phyloP scores from a whole-genome alignment of 768 basidiomycete species.

The Antrodiella citrinella region DNA sequence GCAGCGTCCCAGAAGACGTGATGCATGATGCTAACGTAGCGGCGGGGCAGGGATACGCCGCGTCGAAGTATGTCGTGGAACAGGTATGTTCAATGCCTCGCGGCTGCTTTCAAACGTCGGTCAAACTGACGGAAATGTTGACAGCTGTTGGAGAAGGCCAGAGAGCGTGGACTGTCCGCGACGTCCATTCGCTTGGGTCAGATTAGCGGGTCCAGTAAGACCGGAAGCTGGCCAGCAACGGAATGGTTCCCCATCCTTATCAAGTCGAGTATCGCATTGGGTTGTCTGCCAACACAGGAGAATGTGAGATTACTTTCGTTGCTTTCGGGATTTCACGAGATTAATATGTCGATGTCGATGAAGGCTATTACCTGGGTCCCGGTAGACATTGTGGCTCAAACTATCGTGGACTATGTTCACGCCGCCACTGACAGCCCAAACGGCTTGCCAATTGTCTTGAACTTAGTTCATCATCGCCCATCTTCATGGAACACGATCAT shows the following conservation, averaged over 20 bases:
- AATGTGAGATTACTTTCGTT: slow-evolving; percentile 4
- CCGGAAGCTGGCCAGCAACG: slow-evolving; percentile 20
- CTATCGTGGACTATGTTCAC: slow-evolving; percentile 4
- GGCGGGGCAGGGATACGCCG: slow-evolving; percentile 27
- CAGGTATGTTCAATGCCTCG: slow-evolving; percentile 12
- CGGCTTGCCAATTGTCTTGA: slow-evolving; percentile 3
- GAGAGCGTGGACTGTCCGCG: slow-evolving; percentile 4
- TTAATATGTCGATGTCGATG: not conserved
- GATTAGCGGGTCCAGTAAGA: slow-evolving; percentile 16
- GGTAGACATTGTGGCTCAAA: slow-evolving; percentile 6
- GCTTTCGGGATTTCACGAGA: not conserved
- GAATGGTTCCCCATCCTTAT: slow-evolving; percentile 24
- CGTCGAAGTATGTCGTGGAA: slow-evolving; percentile 35
- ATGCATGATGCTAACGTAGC: slow-evolving; percentile 17
- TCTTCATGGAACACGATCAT: slow-evolving; percentile 4
- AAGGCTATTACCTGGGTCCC: slow-evolving; percentile 11
- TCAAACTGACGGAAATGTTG: slow-evolving; percentile 5
- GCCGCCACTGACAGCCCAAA: not conserved
- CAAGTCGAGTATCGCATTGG: slow-evolving; percentile 13
- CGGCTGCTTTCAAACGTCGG: not conserved
- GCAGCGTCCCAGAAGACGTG: slow-evolving; percentile 5
- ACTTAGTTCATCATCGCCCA: slow-evolving; percentile 14
- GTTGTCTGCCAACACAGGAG: slow-evolving; percentile 2
- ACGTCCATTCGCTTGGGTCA: slow-evolving; percentile 22
- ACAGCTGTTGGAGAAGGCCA: slow-evolving; percentile 11